Evolutionary conservation across 2,329 filamentous ascomycete species (phyloP).

Genomic region (Calonectria pseudoturangicola): DNA sequence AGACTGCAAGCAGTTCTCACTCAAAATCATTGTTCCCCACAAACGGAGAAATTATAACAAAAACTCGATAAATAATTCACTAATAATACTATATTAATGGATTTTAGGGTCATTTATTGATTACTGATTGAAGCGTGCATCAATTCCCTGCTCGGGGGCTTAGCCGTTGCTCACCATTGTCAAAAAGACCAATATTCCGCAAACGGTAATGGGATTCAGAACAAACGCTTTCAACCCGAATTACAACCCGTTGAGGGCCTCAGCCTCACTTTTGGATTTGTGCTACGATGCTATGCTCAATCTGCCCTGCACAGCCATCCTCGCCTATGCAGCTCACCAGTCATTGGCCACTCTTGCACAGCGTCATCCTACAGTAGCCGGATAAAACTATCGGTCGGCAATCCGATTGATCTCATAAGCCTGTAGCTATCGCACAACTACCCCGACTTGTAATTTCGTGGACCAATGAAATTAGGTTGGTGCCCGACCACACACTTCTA

Average conservation of each 20-base stretch:
- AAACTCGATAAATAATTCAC: too few species aligned
- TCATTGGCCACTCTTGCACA: too few species aligned
- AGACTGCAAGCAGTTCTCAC: too few species aligned
- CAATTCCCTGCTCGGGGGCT: too few species aligned
- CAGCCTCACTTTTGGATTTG: not conserved
- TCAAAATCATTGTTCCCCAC: too few species aligned
- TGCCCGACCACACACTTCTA: not conserved
- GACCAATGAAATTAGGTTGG: not conserved
- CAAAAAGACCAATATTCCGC: not conserved
- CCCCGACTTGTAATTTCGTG: not conserved
- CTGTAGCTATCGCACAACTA: not conserved
- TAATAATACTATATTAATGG: too few species aligned
- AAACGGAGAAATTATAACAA: too few species aligned
- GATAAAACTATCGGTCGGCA: not conserved
- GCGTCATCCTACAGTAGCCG: not conserved
- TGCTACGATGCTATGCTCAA: not conserved
- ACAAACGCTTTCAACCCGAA: conserved; percentile 1
- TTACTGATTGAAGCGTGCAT: too few species aligned
- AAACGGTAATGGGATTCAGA: not conserved
- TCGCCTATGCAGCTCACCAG: conserved; percentile 5
- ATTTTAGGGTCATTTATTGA: too few species aligned
- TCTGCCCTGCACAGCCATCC: conserved; percentile 2
- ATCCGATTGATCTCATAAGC: not conserved
- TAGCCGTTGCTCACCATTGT: not conserved
- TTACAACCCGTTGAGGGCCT: not conserved